These are phyloP conservation scores for Ceratocystis colombiana DNA, from an alignment of 2,329 filamentous ascomycete genomes.

Conservation along the genomic window DNA sequence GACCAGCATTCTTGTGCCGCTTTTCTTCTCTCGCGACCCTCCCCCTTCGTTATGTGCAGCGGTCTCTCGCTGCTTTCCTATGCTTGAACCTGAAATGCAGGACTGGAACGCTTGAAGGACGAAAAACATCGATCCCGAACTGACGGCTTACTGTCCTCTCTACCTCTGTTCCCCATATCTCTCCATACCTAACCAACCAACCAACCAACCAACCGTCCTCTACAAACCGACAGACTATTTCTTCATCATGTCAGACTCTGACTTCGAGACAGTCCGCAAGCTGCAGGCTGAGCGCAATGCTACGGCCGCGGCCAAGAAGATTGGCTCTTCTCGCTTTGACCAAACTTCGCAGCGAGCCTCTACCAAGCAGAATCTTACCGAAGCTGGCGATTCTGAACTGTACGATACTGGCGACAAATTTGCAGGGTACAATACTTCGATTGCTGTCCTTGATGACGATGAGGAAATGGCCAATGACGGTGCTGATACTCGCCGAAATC, in stretches of 20 bases:
- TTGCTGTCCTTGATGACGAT: conserved; percentile 68
- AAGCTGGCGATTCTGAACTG: conserved; percentile 76
- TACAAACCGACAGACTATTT: conserved; percentile 14
- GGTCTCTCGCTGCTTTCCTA: conserved; percentile 25
- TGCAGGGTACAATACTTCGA: conserved; percentile 81
- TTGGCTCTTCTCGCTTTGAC: conserved; percentile 66
- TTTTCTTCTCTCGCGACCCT: conserved; percentile 29
- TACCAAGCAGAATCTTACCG: conserved; percentile 84
- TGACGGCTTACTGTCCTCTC: conserved; percentile 3
- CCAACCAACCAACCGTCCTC: not conserved
- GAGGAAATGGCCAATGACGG: conserved; percentile 71
- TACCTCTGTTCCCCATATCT: conserved; percentile 6
- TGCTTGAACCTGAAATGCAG: conserved; percentile 25
- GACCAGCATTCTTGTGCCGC: conserved; percentile 27
- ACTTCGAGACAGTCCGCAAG: conserved; percentile 78
- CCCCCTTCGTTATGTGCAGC: conserved; percentile 30
- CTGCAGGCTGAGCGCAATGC: conserved; percentile 90
- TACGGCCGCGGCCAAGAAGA: conserved; percentile 63
- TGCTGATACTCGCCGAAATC: conserved; percentile 59
- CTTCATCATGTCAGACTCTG: conserved; percentile 59
- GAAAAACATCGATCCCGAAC: conserved; percentile 23
- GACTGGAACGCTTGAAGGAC: conserved; percentile 26
- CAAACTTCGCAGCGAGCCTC: conserved; percentile 67
- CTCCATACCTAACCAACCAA: no score
- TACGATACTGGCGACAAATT: conserved; percentile 79